Base-by-base conservation (phyloP, 495 filamentous ascomycete genomes). In the Talaromyces wortmannii region DNA sequence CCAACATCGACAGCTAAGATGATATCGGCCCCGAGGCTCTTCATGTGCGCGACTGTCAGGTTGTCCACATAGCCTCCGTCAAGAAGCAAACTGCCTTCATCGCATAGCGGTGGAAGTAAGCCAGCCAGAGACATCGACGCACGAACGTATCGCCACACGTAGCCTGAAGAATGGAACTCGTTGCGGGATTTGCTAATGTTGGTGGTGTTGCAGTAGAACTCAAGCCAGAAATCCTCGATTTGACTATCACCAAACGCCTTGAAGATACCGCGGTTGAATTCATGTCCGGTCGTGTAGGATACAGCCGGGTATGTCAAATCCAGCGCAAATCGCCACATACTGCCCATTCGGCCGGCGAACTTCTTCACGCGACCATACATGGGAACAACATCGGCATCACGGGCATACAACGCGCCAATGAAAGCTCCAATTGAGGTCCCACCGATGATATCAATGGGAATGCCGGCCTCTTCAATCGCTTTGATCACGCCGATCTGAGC, bases 261-360 rank as follows among this genome's bases (percentile, higher is more conserved):
- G 82, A 97, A 98, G 63, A 98, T 97, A 10, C 95, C 95, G 4
- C 94, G 89, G 65, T 98, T 98, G 81, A 98, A 98, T 63, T 97
- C 94, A 67, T 98, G 94, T 4, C 94, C 94, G 0, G 94, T 98
- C 6, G 94, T 98, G 69, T 98, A 98, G 12, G 92, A 96, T 17
- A 83, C 84, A 13, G 90, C 92, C 0, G 94, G 94, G 68, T 98
- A 98, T 7, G 94, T 98, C 58, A 97, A 67, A 67, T 98, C 94
- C 8, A 97, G 77, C 2, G 91, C 92, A 66, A 98, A 97, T 29
- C 94, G 83, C 94, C 94, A 98, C 74, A 97, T 89, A 65, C 90
- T 95, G 44, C 88, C 88, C 94, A 98, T 97, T 40, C 94, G 86
- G 6, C 92, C 92, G 0, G 92, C 85, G 65, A 98, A 98, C 64